phyloP scores from a whole-genome alignment of 1,284 basidiomycete species.

The Melanopsichium pennsylvanicum region DNA sequence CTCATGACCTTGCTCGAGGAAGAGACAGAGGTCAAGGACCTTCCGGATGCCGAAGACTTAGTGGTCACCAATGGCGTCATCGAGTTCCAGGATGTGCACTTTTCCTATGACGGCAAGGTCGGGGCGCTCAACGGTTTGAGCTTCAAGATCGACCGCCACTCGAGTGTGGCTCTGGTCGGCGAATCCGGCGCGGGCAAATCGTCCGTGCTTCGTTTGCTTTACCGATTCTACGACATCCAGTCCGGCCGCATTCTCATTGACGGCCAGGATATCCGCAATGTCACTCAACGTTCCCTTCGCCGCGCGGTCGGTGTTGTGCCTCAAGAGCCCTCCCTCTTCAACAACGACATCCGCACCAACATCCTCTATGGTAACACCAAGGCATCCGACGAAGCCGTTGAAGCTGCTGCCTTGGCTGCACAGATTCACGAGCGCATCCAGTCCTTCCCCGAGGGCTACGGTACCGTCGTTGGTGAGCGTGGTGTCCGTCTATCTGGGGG shows the following conservation, averaged over 20 bases:
- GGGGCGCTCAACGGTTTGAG: conserved; percentile 79
- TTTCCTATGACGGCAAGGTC: conserved; percentile 76
- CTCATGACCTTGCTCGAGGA: conserved; percentile 65
- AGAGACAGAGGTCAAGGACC: conserved; percentile 79
- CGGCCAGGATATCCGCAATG: conserved; percentile 81
- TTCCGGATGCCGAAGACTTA: conserved; percentile 77
- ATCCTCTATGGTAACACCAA: conserved; percentile 59
- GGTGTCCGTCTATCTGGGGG: conserved; percentile 74
- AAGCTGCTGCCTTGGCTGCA: conserved; percentile 58
- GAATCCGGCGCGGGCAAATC: conserved; percentile 81
- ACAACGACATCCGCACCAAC: conserved; percentile 73
- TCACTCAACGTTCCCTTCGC: conserved; percentile 79
- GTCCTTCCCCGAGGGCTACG: conserved; percentile 77
- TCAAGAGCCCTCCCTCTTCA: conserved; percentile 73
- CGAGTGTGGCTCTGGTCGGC: conserved; percentile 59
- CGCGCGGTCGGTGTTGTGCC: conserved; percentile 77
- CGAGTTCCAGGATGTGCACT: conserved; percentile 73
- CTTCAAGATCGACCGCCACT: conserved; percentile 79
- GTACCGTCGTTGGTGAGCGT: conserved; percentile 81
- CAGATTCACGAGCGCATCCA: conserved; percentile 63
- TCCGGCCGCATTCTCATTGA: conserved; percentile 72
- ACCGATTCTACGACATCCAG: conserved; percentile 84
- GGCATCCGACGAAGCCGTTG: conserved; percentile 57
- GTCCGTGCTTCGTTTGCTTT: conserved; percentile 81
- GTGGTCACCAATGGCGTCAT: conserved; percentile 78